These are phyloP conservation scores for Fusarium sp. DNA, from an alignment of 2,329 filamentous ascomycete genomes.

Conservation along the genomic window DNA sequence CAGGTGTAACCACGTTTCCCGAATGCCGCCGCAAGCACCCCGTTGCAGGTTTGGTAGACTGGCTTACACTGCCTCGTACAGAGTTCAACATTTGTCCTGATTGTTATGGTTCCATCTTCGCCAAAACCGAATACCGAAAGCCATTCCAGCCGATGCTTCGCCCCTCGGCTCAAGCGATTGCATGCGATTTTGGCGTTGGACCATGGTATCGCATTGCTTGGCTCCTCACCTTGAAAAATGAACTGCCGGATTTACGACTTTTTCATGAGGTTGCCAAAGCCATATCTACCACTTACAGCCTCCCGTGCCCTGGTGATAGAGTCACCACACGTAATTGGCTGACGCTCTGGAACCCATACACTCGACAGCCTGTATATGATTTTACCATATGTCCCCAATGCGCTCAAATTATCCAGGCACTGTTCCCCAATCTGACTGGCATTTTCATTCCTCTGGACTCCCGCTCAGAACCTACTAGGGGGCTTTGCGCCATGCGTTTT, in stretches of 20 bases:
- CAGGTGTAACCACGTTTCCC: conserved; percentile 61
- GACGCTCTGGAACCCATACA: conserved; percentile 75
- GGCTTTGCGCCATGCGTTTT: conserved; percentile 76
- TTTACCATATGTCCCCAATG: conserved; percentile 83
- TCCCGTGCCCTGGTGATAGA: conserved; percentile 66
- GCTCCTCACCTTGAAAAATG: conserved; percentile 79
- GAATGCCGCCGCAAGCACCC: conserved; percentile 75
- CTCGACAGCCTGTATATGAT: conserved; percentile 69
- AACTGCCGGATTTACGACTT: conserved; percentile 71
- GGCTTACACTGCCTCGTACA: conserved; percentile 79
- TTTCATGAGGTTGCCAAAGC: conserved; percentile 76
- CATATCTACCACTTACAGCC: conserved; percentile 56
- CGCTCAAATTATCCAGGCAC: conserved; percentile 73
- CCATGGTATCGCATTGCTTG: conserved; percentile 88
- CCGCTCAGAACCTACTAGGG: conserved; percentile 56
- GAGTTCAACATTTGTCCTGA: conserved; percentile 84
- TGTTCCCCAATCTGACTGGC: conserved; percentile 78
- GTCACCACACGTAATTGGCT: conserved; percentile 75
- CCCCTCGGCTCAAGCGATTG: conserved; percentile 65
- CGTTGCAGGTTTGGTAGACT: conserved; percentile 74
- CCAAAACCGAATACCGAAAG: conserved; percentile 71
- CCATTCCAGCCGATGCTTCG: conserved; percentile 70
- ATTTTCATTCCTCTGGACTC: conserved; percentile 68
- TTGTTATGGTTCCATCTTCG: conserved; percentile 79
- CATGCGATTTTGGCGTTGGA: conserved; percentile 80